Percentiles rank a stretch among this genome's conserved stretches.
Evolutionary conservation across 2,329 filamentous ascomycete genomes (phyloP).

Genomic region (Emergomyces orientalis): DNA sequence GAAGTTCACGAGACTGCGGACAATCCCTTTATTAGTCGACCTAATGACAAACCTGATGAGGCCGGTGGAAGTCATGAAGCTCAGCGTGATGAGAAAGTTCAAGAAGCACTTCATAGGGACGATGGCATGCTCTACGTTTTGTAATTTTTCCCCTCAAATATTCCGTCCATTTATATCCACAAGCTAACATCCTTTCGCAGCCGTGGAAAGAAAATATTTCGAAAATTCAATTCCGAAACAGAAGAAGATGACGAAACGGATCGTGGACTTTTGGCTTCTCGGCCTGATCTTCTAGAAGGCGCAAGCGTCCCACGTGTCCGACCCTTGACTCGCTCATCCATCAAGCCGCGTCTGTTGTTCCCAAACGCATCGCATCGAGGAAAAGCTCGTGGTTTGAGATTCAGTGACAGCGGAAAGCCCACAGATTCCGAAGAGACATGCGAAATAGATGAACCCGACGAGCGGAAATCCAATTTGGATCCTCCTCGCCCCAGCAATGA

Average conservation of each 20-base stretch:
- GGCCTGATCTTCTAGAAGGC: constrained; percentile 31
- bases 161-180: background rate
- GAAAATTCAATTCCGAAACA: constrained; percentile 41
- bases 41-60: constrained; percentile 21
- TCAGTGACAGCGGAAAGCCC: constrained; percentile 43
- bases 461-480: background rate
- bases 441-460: constrained; percentile 9
- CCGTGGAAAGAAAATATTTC: constrained; percentile 54
- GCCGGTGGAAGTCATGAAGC: constrained; percentile 18
- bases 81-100: constrained; percentile 35
- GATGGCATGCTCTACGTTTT: constrained; percentile 54
- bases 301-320: constrained; percentile 28
- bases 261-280: constrained; percentile 33
- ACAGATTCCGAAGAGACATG: constrained; percentile 46
- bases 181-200: constrained; percentile 33
- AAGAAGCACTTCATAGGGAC: constrained; percentile 43
- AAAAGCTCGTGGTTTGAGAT: constrained; percentile 20
- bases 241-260: constrained; percentile 35
- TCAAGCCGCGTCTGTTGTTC: constrained; percentile 54
- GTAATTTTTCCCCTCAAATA: constrained; percentile 37
- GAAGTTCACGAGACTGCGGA: constrained; percentile 42
- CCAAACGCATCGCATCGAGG: constrained; percentile 37
- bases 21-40: constrained; percentile 47
- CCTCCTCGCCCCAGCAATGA: background rate
- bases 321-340: constrained; percentile 48